Conservation (phyloP, 1,284 basidiomycete genomes). For the Tylopilus sp. region DNA sequence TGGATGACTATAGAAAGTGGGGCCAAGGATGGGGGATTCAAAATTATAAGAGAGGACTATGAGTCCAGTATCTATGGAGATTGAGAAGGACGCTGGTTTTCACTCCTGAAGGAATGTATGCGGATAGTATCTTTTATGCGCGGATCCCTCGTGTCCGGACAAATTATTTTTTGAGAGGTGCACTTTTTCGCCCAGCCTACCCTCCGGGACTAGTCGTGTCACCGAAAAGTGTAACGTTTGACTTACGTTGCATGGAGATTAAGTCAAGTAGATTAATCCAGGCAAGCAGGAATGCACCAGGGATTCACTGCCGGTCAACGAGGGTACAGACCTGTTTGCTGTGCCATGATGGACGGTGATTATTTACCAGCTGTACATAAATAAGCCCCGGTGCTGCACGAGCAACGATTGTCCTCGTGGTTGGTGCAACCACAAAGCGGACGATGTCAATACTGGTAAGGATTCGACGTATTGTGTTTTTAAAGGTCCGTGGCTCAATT, state of each 20-base stretch:
- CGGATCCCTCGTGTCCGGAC: slow-evolving; percentile 16
- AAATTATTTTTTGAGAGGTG: slow-evolving; percentile 18
- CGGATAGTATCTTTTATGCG: slow-evolving; percentile 12
- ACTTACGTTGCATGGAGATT: slow-evolving; percentile 28
- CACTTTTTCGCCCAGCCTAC: background rate
- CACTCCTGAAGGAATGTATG: slow-evolving; percentile 19
- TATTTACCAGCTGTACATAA: slow-evolving; percentile 30
- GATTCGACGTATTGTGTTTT: slow-evolving; percentile 22
- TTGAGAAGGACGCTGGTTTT: slow-evolving; percentile 18
- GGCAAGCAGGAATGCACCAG: slow-evolving; percentile 18
- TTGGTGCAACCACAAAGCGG: slow-evolving; percentile 31
- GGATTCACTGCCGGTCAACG: slow-evolving; percentile 24
- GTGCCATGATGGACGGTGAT: slow-evolving; percentile 28
- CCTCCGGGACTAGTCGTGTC: background rate
- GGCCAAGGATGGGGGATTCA: slow-evolving; percentile 11
- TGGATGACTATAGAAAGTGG: slow-evolving; percentile 19
- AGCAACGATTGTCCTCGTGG: slow-evolving; percentile 37
- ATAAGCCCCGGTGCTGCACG: slow-evolving; percentile 32
- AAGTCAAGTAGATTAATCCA: slow-evolving; percentile 29
- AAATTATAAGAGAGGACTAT: slow-evolving; percentile 25
- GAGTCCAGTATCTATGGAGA: slow-evolving; percentile 10
- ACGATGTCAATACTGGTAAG: slow-evolving; percentile 42
- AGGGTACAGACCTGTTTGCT: slow-evolving; percentile 34
- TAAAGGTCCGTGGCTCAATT: slow-evolving; percentile 27
- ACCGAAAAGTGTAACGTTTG: background rate